Percentiles rank a stretch among this genome's conserved stretches.
Evolutionary conservation across 768 basidiomycete species (phyloP).

Genomic region (Russula vinacea): DNA sequence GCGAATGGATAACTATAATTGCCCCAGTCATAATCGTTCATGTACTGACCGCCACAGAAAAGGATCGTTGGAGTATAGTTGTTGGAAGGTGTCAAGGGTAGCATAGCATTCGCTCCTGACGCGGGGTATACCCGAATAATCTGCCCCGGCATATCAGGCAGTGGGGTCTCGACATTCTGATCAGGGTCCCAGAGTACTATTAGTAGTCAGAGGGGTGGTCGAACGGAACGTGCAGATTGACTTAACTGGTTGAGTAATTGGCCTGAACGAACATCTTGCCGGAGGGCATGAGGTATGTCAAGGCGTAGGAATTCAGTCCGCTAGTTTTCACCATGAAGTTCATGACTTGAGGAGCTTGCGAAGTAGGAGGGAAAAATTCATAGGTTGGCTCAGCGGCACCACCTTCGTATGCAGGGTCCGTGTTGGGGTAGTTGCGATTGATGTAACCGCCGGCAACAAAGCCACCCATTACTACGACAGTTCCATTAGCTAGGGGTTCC

Average conservation of each 20-base stretch:
- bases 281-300: slow-evolving; percentile 69
- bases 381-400: slow-evolving; percentile 77
- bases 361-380: slow-evolving; percentile 75
- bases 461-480: slow-evolving; percentile 75
- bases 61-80: slow-evolving; percentile 81
- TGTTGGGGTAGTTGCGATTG: slow-evolving; percentile 70
- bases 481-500: slow-evolving; percentile 73
- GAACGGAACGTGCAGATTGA: not conserved
- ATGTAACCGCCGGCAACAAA: slow-evolving; percentile 76
- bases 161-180: slow-evolving; percentile 54
- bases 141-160: slow-evolving; percentile 69
- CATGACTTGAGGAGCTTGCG: slow-evolving; percentile 48
- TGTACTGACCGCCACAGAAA: slow-evolving; percentile 87
- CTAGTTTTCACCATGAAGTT: slow-evolving; percentile 68
- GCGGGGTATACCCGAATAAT: slow-evolving; percentile 87
- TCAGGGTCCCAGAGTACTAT: slow-evolving; percentile 52
- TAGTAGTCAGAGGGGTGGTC: slow-evolving; percentile 22
- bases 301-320: slow-evolving; percentile 75
- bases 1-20: slow-evolving; percentile 70
- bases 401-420: slow-evolving; percentile 58
- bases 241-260: slow-evolving; percentile 71
- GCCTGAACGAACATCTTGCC: slow-evolving; percentile 82
- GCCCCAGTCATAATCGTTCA: slow-evolving; percentile 70
- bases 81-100: slow-evolving; percentile 87
- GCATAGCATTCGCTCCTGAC: slow-evolving; percentile 83